A percentile compares a stretch with the other conserved stretches of the same genome.
Evolutionary conservation across 371 early-diverging fungal species (phyloP).

Genomic region (Parasitella parasitica): DNA sequence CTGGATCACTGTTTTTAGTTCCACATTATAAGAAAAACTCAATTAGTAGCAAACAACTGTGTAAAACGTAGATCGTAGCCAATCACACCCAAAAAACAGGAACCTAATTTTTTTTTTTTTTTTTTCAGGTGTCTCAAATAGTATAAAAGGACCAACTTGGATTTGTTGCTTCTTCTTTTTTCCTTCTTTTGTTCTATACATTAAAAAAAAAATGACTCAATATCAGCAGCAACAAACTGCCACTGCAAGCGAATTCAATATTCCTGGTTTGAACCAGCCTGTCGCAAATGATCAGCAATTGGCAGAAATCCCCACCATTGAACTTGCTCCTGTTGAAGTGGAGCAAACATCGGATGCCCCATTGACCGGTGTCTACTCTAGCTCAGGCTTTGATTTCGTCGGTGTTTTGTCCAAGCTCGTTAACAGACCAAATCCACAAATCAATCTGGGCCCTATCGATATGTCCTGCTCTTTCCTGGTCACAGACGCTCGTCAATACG

Average conservation of each 20-base stretch:
- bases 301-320: constrained; percentile 13
- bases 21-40: not conserved
- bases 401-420: constrained; percentile 53
- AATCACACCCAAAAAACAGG: not conserved
- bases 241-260: not conserved
- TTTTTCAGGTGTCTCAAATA: not conserved
- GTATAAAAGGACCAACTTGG: not conserved
- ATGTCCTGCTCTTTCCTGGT: constrained; percentile 65
- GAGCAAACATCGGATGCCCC: constrained; percentile 13
- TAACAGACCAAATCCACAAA: constrained; percentile 59
- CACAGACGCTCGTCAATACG: constrained; percentile 53
- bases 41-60: not conserved
- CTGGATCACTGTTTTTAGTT: not conserved
- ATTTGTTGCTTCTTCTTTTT: not conserved
- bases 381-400: constrained; percentile 64
- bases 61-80: not conserved
- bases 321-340: constrained; percentile 10
- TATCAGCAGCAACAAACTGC: not conserved
- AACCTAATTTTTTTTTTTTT: not conserved
- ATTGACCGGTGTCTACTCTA: constrained; percentile 45
- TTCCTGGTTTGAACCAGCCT: constrained; percentile 11
- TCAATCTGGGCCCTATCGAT: constrained; percentile 68
- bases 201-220: constrained; percentile 1
- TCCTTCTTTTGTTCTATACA: not conserved
- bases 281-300: constrained; percentile 11